Evolutionary conservation across 208 protist genomes (phyloP), one percentile per base, ranked within the genome.

Genomic region (Trypanosoma vivax): DNA sequence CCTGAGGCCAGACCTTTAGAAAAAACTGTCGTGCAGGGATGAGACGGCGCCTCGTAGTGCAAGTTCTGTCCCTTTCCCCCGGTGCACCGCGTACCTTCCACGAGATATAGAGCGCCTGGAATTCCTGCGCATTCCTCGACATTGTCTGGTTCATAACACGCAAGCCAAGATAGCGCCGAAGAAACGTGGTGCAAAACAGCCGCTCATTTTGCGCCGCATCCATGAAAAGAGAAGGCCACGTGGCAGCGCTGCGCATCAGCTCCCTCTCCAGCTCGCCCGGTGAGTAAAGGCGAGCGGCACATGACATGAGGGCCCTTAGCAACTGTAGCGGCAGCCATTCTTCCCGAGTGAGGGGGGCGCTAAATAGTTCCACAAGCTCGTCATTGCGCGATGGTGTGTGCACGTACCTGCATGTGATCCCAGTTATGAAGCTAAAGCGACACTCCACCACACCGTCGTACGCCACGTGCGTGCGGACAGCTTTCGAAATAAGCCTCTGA

Each of bases 221-320:
- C 23, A 60, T 28, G 47, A 67, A 67, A 13, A 67, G 37, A n/a
- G 60, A 67, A 0, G 60, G 60, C 60, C 60, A 67, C 13, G 23
- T 27, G 0, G 43, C 1, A 7, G 51, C 24, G 7, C 11, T 14
- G 19, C 34, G 25, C 18, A 59, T 28, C 4, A 67, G 25, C 2
- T 2, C 19, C 3, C 25, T 31, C 13, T 47, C 14, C 7, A 67
- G 19, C 13, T 53, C 46, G 5, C 21, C 46, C 27, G 50, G 23
- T 14, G 52, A 34, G 18, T 55, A 14, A 34, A 67, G 35, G 13
- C 23, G 42, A 29, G 35, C 30, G 25, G 60, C 60, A 39, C 51
- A 67, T 7, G 42, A 40, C 21, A 60, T 14, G 23, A 60, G 46
- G 7, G 24, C 45, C 5, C 11, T 14, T 29, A 67, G 60, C 21